Evolutionary conservation across 306 rosid species (phyloP), one percentile per base, ranked within the genome.

Genomic region (Vigna unguiculata): DNA sequence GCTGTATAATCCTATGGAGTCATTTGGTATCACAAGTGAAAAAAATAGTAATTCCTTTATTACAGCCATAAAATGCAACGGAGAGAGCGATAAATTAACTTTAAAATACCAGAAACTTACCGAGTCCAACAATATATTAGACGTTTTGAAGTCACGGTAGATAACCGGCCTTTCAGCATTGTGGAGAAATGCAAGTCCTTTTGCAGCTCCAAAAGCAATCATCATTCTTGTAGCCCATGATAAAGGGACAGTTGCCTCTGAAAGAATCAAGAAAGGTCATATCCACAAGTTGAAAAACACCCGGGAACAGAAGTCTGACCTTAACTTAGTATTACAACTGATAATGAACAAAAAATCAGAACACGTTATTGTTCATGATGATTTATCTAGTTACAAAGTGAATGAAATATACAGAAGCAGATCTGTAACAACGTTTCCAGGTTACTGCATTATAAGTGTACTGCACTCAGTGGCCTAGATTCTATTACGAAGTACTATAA

Each of bases 181-280:
- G 79, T 93, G 98, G 78, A 93, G 98, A 83, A 93, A 91, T 73
- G 98, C 98, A 80, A 93, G 97, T 13, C 98, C 98, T 82, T 93
- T 93, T 53, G 98, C 98, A 52, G 98, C 98, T 76, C 98, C 98
- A 48, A 91, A 90, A 69, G 98, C 98, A 86, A 93, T 91, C 90
- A 89, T 77, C 98, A 93, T 93, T 79, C 98, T 88, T 40, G 93
- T 88, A 13, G 89, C 89, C 98, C 98, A 93, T 52, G 92, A 76
- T 67, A 93, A 87, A 43, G 98, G 96, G 68, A 88, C 89, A 74
- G 97, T 75, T 70, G 96, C 91, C 83, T 87, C 98, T 93, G 85
- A 80, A 87, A 72, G 63, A 80, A 83, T 72, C 87, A 81, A 63
- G 70, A 82, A 72, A 80, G 81, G 55, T 76, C 74, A 83, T 78